phyloP scores from a whole-genome alignment of 2,329 filamentous ascomycete species.

The Trichoderma cornu-damae region DNA sequence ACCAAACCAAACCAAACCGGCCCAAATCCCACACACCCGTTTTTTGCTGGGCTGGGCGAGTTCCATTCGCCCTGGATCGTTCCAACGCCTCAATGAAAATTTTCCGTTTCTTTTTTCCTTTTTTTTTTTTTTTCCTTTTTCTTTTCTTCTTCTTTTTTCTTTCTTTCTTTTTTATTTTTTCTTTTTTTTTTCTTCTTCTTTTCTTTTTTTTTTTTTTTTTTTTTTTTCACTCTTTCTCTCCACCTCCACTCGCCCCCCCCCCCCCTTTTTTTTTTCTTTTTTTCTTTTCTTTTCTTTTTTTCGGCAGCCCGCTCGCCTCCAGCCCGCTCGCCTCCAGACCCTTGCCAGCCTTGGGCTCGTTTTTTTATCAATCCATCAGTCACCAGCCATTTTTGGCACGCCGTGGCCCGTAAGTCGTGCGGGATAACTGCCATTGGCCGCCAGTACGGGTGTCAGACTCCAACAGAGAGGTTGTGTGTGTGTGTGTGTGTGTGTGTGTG shows the following conservation, averaged over 20 bases:
- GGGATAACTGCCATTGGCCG: background rate
- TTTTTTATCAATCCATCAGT: background rate
- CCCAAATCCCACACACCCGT: constrained; percentile 1
- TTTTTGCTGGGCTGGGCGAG: too few relatives aligned
- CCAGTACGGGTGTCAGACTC: background rate
- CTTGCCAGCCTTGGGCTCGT: background rate
- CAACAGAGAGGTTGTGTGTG: background rate
- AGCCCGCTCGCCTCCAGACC: background rate
- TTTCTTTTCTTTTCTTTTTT: background rate
- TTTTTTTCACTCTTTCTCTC: too few relatives aligned
- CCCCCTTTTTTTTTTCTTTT: too few relatives aligned
- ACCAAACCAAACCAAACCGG: too few relatives aligned
- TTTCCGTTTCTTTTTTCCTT: too few relatives aligned
- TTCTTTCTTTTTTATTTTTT: too few relatives aligned
- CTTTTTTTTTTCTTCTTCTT: too few relatives aligned
- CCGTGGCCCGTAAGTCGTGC: background rate
- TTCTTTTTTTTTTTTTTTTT: too few relatives aligned
- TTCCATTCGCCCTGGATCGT: constrained; percentile 7
- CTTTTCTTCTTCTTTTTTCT: too few relatives aligned
- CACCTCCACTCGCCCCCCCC: too few relatives aligned
- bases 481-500: too few relatives aligned
- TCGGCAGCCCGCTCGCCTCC: background rate
- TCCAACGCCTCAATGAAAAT: constrained; percentile 7
- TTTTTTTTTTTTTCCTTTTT: too few relatives aligned
- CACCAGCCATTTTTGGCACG: background rate